These are phyloP conservation scores for Martensiomyces pterosporus DNA, from an alignment of 192 early-diverging fungal species.

Conservation along the genomic window DNA sequence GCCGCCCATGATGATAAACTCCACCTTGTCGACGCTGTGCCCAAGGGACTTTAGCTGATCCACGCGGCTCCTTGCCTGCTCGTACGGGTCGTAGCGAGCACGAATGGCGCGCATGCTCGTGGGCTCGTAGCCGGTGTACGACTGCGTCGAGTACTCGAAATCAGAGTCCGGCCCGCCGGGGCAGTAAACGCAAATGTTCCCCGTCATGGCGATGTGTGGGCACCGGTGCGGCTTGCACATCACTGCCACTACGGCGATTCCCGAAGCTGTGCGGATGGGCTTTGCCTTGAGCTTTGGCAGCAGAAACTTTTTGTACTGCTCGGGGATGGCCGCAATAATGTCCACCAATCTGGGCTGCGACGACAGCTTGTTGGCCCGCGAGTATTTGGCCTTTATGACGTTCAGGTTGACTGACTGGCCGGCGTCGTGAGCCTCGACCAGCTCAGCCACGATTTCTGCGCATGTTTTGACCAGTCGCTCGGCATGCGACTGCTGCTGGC, in stretches of 20 bases:
- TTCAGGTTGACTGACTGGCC: constrained; percentile 85
- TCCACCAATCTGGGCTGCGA: constrained; percentile 94
- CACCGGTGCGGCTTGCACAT: constrained; percentile 84
- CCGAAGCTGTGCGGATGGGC: constrained; percentile 88
- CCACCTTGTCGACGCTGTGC: constrained; percentile 96
- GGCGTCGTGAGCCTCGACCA: constrained; percentile 63
- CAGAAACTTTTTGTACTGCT: constrained; percentile 79
- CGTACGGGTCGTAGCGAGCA: constrained; percentile 95
- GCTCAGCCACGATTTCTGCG: constrained; percentile 87
- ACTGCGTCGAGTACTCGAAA: constrained; percentile 99
- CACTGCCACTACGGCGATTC: constrained; percentile 44
- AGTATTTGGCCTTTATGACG: constrained; percentile 70
- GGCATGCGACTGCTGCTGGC: constrained; percentile 29
- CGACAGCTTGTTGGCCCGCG: constrained; percentile 68
- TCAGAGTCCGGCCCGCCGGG: constrained; percentile 99
- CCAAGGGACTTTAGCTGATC: constrained; percentile 92
- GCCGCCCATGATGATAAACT: constrained; percentile 99
- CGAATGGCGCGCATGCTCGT: constrained; percentile 98
- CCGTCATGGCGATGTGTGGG: constrained; percentile 99
- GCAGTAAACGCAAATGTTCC: constrained; percentile 98
- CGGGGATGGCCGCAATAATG: constrained; percentile 97
- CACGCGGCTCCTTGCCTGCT: constrained; percentile 89
- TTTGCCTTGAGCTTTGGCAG: constrained; percentile 89
- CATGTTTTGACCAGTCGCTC: constrained; percentile 83
- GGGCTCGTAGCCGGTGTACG: constrained; percentile 99